These are phyloP conservation scores for Fusarium chaquense DNA, from an alignment of 2,329 filamentous ascomycete species.

Conservation along the genomic window DNA sequence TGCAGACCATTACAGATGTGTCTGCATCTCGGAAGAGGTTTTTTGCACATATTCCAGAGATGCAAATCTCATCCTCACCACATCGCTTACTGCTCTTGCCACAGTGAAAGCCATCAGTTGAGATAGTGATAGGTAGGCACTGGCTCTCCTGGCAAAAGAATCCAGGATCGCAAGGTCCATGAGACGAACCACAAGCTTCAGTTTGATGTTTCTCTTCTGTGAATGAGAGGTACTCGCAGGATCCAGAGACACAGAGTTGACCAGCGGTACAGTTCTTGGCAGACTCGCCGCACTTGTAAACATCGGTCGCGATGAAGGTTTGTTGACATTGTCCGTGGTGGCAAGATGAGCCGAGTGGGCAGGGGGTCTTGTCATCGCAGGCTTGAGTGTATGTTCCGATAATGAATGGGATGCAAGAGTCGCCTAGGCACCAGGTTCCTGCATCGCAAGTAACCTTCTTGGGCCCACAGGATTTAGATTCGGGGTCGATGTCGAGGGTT, in stretches of 20 bases:
- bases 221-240: constrained; percentile 15
- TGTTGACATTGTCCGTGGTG: constrained; percentile 25
- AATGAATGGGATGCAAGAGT: constrained; percentile 29
- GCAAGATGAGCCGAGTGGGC: constrained; percentile 21
- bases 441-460: constrained; percentile 20
- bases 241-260: constrained; percentile 28
- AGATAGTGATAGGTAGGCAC: constrained; percentile 25
- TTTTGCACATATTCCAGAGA: constrained; percentile 25
- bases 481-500: constrained; percentile 25
- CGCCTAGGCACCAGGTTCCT: constrained; percentile 39
- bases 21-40: background rate
- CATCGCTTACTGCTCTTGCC: constrained; percentile 13
- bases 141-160: constrained; percentile 11
- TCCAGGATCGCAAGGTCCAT: constrained; percentile 12
- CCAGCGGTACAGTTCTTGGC: constrained; percentile 24
- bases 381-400: constrained; percentile 32
- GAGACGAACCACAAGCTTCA: constrained; percentile 11
- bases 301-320: constrained; percentile 20
- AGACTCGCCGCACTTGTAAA: constrained; percentile 23
- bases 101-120: constrained; percentile 23
- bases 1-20: background rate
- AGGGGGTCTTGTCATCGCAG: constrained; percentile 19
- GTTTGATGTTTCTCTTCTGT: constrained; percentile 3
- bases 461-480: constrained; percentile 24
- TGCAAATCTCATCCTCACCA: constrained; percentile 16